These are phyloP conservation scores for Berberis vulgaris DNA, from an alignment of 164 flowering plant species.

Conservation along the genomic window DNA sequence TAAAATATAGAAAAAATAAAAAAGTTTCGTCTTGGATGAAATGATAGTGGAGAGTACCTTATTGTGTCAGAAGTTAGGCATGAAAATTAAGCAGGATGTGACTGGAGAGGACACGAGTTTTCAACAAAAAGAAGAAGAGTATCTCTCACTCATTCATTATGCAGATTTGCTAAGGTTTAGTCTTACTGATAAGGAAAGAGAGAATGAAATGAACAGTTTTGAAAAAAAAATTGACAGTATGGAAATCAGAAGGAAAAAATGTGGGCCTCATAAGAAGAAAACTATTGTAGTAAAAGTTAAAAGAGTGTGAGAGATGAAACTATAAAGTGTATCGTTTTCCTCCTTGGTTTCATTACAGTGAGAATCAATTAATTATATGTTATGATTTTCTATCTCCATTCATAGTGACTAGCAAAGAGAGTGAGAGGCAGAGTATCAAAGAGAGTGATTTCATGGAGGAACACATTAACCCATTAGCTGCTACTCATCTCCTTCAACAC, in stretches of 20 bases:
- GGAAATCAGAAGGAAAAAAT: background rate
- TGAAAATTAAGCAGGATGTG: too few relatives aligned
- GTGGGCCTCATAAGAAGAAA: background rate
- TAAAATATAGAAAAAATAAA: too few relatives aligned
- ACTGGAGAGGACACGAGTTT: too few relatives aligned
- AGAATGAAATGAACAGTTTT: background rate
- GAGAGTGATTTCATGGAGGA: background rate
- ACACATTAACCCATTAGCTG: background rate
- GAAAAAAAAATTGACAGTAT: background rate
- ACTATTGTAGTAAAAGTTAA: background rate
- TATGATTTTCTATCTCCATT: too few relatives aligned
- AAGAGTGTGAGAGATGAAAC: background rate
- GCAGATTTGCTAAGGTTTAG: background rate
- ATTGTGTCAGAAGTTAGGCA: too few relatives aligned
- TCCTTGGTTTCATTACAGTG: background rate
- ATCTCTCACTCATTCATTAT: background rate
- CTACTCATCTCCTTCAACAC: conserved; percentile 92
- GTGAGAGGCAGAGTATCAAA: background rate
- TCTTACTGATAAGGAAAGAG: background rate
- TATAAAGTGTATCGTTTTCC: background rate
- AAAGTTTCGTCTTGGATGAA: too few relatives aligned
- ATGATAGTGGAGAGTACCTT: too few relatives aligned
- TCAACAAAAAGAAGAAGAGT: background rate
- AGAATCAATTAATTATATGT: background rate
- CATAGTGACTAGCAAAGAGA: too few relatives aligned